A percentile compares a stretch with the other conserved stretches of the same genome.
Evolutionary conservation across 495 filamentous ascomycete genomes (phyloP).

Genomic region (Acidomyces sp.): DNA sequence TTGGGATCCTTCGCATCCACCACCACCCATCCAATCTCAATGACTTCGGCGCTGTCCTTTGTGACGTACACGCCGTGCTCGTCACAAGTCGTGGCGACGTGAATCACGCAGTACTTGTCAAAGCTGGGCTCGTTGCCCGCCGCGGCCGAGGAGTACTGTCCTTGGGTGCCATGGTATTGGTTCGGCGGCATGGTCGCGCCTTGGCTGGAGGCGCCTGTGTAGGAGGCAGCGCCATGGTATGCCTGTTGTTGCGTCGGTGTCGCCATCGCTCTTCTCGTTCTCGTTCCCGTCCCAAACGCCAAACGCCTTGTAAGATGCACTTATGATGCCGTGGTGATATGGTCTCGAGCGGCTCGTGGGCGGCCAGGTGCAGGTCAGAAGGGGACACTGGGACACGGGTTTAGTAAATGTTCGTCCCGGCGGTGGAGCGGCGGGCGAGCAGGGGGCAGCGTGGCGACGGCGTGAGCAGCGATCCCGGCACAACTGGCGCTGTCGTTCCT

Average conservation of each 20-base stretch:
- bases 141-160: conserved; percentile 4
- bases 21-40: conserved; percentile 96
- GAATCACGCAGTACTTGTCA: conserved; percentile 92
- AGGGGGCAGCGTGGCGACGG: too few relatives aligned
- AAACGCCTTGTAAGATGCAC: conserved; percentile 4
- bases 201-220: conserved; percentile 1
- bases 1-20: conserved; percentile 75
- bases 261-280: conserved; percentile 5
- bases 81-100: conserved; percentile 97
- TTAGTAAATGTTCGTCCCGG: too few relatives aligned
- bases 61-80: conserved; percentile 99
- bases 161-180: conserved; percentile 5
- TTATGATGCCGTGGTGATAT: conserved; percentile 1
- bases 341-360: neutral
- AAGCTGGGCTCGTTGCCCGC: conserved; percentile 6
- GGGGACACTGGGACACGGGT: too few relatives aligned
- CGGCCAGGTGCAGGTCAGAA: too few relatives aligned
- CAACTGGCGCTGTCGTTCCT: too few relatives aligned
- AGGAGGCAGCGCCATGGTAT: conserved; percentile 5
- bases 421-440: too few relatives aligned
- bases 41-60: conserved; percentile 97
- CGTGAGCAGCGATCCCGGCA: too few relatives aligned
- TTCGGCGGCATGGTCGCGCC: conserved; percentile 2
- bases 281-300: conserved; percentile 4
- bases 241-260: conserved; percentile 12